Evolutionary conservation across 2,329 filamentous ascomycete species (phyloP).

Genomic region (Xylaria sp.): DNA sequence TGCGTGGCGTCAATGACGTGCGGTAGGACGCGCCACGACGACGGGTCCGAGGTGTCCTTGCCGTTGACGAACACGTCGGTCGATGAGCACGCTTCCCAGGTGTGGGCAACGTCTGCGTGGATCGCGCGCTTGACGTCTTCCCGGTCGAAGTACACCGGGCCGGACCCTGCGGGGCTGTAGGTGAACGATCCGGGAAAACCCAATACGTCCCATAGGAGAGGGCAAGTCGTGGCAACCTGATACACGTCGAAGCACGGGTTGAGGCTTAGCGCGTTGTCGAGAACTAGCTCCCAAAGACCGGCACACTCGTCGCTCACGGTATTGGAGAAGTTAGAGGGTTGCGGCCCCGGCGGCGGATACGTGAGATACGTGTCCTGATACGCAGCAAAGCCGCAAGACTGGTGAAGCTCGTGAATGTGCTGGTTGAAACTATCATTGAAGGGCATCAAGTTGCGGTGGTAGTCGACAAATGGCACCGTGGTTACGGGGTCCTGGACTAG

Average conservation of each 20-base stretch:
- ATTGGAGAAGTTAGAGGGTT: conserved; percentile 54
- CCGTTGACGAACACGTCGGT: conserved; percentile 46
- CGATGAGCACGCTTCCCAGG: conserved; percentile 37
- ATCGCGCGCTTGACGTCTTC: conserved; percentile 71
- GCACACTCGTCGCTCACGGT: conserved; percentile 55
- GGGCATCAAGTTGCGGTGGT: conserved; percentile 59
- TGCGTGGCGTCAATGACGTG: conserved; percentile 74
- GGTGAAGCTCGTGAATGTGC: conserved; percentile 57
- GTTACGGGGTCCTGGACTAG: conserved; percentile 48
- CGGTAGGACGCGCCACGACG: conserved; percentile 65
- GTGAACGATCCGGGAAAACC: conserved; percentile 63
- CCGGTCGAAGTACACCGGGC: conserved; percentile 71
- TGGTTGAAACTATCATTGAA: conserved; percentile 61
- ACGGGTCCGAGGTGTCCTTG: conserved; percentile 59
- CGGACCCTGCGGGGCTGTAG: conserved; percentile 67
- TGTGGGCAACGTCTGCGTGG: conserved; percentile 59
- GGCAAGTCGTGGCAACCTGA: conserved; percentile 69
- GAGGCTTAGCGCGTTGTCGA: conserved; percentile 50
- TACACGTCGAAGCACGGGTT: conserved; percentile 78
- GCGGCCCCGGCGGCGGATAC: conserved; percentile 65
- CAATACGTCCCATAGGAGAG: conserved; percentile 65
- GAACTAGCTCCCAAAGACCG: conserved; percentile 59
- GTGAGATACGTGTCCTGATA: conserved; percentile 61
- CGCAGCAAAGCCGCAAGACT: conserved; percentile 62
- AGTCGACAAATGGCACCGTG: conserved; percentile 60